phyloP scores from a whole-genome alignment of 2,329 filamentous ascomycete species.

The Epichloe amarillans region DNA sequence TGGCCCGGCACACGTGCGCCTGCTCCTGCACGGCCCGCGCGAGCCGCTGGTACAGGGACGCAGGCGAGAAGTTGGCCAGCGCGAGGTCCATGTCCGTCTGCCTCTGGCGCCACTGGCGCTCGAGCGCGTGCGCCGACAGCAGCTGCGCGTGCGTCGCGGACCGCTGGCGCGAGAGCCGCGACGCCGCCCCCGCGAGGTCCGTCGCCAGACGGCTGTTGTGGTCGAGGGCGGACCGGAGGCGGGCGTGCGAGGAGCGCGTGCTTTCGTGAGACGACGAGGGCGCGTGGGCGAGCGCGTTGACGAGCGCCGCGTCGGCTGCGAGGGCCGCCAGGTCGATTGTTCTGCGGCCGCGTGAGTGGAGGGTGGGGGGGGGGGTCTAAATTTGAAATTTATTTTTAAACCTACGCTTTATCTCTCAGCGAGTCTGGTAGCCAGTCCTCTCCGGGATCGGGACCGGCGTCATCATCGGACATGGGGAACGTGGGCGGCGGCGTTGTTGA shows the following conservation, averaged over 20 bases:
- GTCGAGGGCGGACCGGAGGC: constrained; percentile 50
- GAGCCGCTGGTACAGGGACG: constrained; percentile 72
- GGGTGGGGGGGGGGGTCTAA: too few relatives aligned
- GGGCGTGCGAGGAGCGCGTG: constrained; percentile 48
- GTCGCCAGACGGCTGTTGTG: constrained; percentile 60
- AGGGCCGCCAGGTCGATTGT: constrained; percentile 67
- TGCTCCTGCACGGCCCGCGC: constrained; percentile 70
- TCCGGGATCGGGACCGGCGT: constrained; percentile 42
- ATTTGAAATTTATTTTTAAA: too few relatives aligned
- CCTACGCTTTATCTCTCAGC: constrained; percentile 74
- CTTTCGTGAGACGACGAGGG: constrained; percentile 59
- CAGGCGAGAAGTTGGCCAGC: constrained; percentile 71
- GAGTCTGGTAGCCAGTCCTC: constrained; percentile 67
- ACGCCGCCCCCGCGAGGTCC: constrained; percentile 47
- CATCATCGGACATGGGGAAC: constrained; percentile 14
- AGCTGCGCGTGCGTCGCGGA: constrained; percentile 66
- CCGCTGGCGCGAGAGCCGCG: constrained; percentile 45
- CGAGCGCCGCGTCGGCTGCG: constrained; percentile 49
- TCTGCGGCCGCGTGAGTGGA: constrained; percentile 29
- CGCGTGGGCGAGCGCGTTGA: constrained; percentile 61
- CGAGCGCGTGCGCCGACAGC: constrained; percentile 69
- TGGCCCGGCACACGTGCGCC: constrained; percentile 61
- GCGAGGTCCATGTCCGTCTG: constrained; percentile 81
- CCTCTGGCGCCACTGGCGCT: constrained; percentile 84
- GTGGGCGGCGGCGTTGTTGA: constrained; percentile 12